Evolutionary conservation across 257 asterid genomes (phyloP).

Genomic region (Henckelia pumila): DNA sequence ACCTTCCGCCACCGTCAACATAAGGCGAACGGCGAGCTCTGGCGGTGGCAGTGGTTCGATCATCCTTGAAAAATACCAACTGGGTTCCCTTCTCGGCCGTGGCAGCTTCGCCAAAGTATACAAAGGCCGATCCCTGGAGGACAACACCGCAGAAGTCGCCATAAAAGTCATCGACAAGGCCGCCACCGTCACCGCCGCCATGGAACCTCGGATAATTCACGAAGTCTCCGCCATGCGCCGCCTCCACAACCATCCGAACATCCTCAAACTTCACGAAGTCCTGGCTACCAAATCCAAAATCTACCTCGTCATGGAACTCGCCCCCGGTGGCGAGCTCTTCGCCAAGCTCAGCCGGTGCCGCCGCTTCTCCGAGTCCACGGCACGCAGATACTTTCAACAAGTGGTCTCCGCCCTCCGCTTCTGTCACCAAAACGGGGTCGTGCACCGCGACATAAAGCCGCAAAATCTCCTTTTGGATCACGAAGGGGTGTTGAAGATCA

Average conservation of each 20-base stretch:
- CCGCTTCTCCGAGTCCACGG: slow-evolving; percentile 55
- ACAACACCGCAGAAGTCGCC: slow-evolving; percentile 44
- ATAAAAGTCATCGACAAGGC: slow-evolving; percentile 68
- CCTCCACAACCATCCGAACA: slow-evolving; percentile 69
- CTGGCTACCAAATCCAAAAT: slow-evolving; percentile 76
- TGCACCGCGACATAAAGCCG: slow-evolving; percentile 93
- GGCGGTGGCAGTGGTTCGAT: slow-evolving; percentile 52
- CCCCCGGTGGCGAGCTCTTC: slow-evolving; percentile 79
- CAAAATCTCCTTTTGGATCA: slow-evolving; percentile 76
- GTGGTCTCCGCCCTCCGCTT: slow-evolving; percentile 68
- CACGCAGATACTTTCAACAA: slow-evolving; percentile 61
- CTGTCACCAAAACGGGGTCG: slow-evolving; percentile 75
- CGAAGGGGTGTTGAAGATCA: slow-evolving; percentile 53
- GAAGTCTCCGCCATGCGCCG: slow-evolving; percentile 94
- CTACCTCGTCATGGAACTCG: slow-evolving; percentile 89
- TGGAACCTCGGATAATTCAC: slow-evolving; percentile 68
- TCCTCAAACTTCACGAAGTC: slow-evolving; percentile 78
- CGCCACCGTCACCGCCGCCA: slow-evolving; percentile 42
- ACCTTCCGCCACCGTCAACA: slow-evolving; percentile 17
- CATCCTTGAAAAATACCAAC: slow-evolving; percentile 64
- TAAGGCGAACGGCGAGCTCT: slow-evolving; percentile 46
- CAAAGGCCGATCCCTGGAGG: slow-evolving; percentile 36
- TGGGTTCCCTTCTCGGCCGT: slow-evolving; percentile 76
- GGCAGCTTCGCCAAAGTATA: slow-evolving; percentile 93
- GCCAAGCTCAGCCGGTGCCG: slow-evolving; percentile 53